Conservation (phyloP, 306 rosid species). For the Luffa acutangula region DNA sequence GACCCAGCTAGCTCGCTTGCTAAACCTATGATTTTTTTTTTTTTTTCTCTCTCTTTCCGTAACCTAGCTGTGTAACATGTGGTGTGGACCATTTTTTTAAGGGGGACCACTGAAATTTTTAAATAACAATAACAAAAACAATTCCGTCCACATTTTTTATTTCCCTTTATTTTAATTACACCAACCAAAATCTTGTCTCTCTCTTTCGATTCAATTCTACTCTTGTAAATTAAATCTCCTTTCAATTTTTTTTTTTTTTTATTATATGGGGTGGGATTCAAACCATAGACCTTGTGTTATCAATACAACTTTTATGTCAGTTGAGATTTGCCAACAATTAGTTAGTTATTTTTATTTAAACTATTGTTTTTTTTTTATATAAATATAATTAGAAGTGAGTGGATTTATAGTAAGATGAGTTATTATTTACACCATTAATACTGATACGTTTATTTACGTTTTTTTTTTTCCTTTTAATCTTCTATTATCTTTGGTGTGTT, state of each 20-base stretch:
- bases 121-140: neutral
- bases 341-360: neutral
- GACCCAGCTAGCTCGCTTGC: constrained; percentile 54
- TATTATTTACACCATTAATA: neutral
- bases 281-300: no score
- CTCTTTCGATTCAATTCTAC: neutral
- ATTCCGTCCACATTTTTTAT: neutral
- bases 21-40: constrained; percentile 45
- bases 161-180: neutral
- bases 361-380: neutral
- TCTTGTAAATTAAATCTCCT: neutral
- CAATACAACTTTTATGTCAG: no score
- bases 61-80: neutral
- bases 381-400: neutral
- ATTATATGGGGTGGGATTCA: no score
- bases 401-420: neutral
- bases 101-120: neutral
- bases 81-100: neutral
- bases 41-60: neutral
- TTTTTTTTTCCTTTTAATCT: no score
- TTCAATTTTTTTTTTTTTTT: no score
- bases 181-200: neutral
- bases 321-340: no score
- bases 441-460: no score
- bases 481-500: no score